Evolutionary conservation across 148 eudicot genomes (phyloP).

Genomic region (Camellia granthamiana): DNA sequence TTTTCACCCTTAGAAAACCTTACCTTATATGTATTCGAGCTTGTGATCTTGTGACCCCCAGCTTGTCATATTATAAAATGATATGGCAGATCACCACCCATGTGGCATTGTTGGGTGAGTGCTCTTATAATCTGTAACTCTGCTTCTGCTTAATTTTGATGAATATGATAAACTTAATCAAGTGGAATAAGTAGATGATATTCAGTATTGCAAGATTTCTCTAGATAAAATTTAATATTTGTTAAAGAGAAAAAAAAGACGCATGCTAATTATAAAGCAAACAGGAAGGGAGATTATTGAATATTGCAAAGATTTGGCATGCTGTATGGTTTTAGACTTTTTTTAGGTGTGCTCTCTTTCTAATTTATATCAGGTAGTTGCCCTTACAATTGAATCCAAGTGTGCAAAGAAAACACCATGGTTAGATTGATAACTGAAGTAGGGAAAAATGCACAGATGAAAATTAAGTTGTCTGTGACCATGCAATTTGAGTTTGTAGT

Average conservation of each 20-base stretch:
- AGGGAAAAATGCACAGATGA: background rate
- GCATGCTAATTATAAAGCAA: background rate
- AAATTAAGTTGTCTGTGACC: background rate
- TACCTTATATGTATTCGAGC: background rate
- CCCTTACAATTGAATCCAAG: background rate
- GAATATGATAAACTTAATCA: no score
- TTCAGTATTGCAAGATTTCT: background rate
- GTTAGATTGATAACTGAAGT: background rate
- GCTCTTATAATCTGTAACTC: no score
- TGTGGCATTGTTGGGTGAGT: no score
- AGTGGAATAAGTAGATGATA: no score
- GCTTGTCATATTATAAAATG: background rate
- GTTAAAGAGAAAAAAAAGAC: background rate
- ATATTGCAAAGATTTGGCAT: background rate
- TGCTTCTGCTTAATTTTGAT: no score
- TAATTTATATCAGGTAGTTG: background rate
- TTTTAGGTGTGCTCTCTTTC: background rate
- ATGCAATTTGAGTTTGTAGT: background rate
- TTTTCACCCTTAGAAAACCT: background rate
- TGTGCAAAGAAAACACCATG: background rate
- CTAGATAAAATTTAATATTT: background rate
- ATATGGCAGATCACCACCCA: background rate
- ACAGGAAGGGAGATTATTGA: background rate
- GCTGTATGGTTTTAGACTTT: background rate
- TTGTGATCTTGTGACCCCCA: background rate